Evolutionary conservation across 1,139 yeast genomes (phyloP).

Genomic region (Magnusiomyces tetraspermus): DNA sequence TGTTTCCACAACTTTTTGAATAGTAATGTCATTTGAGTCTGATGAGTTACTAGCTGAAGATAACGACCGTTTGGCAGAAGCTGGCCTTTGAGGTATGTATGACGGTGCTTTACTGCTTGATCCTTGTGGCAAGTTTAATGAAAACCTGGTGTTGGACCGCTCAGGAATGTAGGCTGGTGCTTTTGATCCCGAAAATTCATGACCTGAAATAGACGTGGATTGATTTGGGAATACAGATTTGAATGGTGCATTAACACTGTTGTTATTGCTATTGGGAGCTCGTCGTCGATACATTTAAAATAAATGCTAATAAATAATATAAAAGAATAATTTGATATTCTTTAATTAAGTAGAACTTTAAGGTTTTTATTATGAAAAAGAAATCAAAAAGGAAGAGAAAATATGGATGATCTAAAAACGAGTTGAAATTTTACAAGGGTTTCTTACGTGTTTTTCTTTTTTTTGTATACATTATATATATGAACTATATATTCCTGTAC

Average conservation of each 20-base stretch:
- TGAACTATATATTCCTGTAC: no score
- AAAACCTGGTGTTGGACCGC: not conserved
- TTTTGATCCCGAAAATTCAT: not conserved
- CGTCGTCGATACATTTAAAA: constrained; percentile 8
- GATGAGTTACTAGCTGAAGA: not conserved
- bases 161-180: not conserved
- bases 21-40: not conserved
- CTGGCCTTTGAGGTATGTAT: not conserved
- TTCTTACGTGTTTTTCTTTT: no score
- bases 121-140: not conserved
- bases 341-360: no score
- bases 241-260: constrained; percentile 4
- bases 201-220: not conserved
- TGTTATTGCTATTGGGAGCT: not conserved
- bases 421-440: no score
- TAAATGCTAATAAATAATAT: no score
- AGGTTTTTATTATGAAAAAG: no score
- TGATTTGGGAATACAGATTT: constrained; percentile 1
- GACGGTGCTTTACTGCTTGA: not conserved
- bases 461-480: no score
- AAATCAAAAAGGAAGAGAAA: no score
- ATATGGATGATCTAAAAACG: no score
- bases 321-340: no score
- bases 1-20: not conserved
- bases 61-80: not conserved